Evolutionary conservation across 495 filamentous ascomycete species (phyloP).

Genomic region (Penicillium tannophilum): DNA sequence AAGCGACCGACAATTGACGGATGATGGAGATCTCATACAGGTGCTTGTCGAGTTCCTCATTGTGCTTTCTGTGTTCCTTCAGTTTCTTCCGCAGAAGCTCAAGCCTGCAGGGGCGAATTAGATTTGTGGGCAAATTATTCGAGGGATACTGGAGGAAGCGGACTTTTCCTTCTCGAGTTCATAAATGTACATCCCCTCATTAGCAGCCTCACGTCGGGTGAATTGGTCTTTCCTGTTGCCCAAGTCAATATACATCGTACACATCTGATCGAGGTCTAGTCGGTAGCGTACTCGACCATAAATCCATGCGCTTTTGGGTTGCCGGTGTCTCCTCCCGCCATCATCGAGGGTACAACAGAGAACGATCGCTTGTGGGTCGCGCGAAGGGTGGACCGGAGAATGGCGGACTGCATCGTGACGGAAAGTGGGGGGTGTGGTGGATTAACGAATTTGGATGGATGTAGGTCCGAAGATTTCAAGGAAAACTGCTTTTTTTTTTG

Average conservation of each 20-base stretch:
- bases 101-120: constrained; percentile 37
- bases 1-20: background rate
- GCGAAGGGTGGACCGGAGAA: constrained; percentile 50
- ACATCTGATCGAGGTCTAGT: constrained; percentile 28
- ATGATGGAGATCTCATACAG: constrained; percentile 56
- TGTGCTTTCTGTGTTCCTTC: constrained; percentile 68
- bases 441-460: background rate
- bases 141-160: background rate
- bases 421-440: background rate
- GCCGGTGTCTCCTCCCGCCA: constrained; percentile 65
- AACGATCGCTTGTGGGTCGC: constrained; percentile 53
- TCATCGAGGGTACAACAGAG: constrained; percentile 55
- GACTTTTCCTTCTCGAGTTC: constrained; percentile 79
- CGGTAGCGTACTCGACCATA: constrained; percentile 40
- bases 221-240: constrained; percentile 70
- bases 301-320: constrained; percentile 50
- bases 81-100: constrained; percentile 71
- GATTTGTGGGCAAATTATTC: background rate
- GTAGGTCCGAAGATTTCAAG: background rate
- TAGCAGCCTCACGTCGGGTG: constrained; percentile 79
- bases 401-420: constrained; percentile 26
- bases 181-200: constrained; percentile 74
- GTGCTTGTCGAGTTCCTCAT: constrained; percentile 76
- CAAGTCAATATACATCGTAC: background rate
- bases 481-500: background rate